A percentile compares a stretch with the other conserved stretches of the same genome.
Conservation (phyloP, 768 basidiomycete species). For the Lactifluus piperatus region DNA sequence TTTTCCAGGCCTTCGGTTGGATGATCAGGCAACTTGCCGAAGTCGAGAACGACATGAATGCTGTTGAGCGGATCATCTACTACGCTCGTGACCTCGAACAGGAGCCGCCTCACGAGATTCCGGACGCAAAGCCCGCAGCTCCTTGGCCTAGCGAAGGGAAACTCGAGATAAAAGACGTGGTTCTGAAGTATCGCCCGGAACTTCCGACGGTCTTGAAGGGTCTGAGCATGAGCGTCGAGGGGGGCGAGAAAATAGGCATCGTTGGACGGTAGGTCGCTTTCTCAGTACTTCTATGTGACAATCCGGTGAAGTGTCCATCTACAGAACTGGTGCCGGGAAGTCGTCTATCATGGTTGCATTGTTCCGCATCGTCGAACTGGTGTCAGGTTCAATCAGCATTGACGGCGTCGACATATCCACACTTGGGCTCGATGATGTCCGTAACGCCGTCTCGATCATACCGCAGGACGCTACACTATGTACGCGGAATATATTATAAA, state of each 20-base stretch:
- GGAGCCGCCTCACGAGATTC: conserved; percentile 62
- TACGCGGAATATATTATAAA: conserved; percentile 33
- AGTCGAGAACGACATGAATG: conserved; percentile 91
- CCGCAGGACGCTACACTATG: conserved; percentile 60
- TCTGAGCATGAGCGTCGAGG: conserved; percentile 56
- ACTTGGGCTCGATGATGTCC: conserved; percentile 68
- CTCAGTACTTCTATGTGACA: background rate
- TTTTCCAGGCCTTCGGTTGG: conserved; percentile 53
- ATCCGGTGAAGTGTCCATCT: background rate
- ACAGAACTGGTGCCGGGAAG: conserved; percentile 75
- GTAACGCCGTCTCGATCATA: conserved; percentile 65
- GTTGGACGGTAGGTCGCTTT: conserved; percentile 48
- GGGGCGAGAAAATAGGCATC: conserved; percentile 88
- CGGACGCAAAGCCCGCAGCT: conserved; percentile 47
- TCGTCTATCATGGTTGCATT: conserved; percentile 85
- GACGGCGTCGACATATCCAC: conserved; percentile 80
- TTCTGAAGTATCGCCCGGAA: conserved; percentile 77
- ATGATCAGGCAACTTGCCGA: conserved; percentile 72
- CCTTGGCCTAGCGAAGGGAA: conserved; percentile 71
- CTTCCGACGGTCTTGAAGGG: conserved; percentile 86
- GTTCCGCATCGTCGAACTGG: conserved; percentile 76
- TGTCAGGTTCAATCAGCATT: conserved; percentile 64
- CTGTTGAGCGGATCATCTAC: conserved; percentile 77
- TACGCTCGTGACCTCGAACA: conserved; percentile 81
- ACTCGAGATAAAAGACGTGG: conserved; percentile 67